Base-by-base conservation (phyloP, 1,284 basidiomycete genomes). In the Phlebopus sp. region DNA sequence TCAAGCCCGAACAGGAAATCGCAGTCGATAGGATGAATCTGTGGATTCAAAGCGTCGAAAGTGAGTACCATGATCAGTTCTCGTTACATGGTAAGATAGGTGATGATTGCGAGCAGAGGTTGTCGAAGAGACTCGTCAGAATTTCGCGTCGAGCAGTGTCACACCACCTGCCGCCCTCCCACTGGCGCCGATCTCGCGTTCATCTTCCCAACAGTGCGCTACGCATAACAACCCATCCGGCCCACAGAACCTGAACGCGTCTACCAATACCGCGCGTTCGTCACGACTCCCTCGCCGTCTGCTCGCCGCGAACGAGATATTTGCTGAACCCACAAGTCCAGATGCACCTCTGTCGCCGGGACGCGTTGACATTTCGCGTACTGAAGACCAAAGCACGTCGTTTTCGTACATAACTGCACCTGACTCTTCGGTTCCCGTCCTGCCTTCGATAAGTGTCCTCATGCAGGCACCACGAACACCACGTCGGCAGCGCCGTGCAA, bases 31-130 rank as follows among this genome's bases (percentile, higher is more conserved):
- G 87, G 46, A 81, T 90, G 81, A 76, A 79, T 1, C 69, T 82
- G 44, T 90, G 87, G 88, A 84, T 88, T 66, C 77, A 78, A 55
- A 86, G 79, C 49, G 84, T 89, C 9, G 86, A 90, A 67, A 84
- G 86, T 90, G 60, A 60, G 86, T 76, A 11, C n/a, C 37, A 1
- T 9, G 18, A 11, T 1, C 42, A 5, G 46, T 45, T 45, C 21
- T 17, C 9, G 48, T 37, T 17, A 15, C 2, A 4, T 37, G 42
- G 7, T 1, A 6, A 55, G 29, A 52, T 56, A 49, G 34, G 54
- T 36, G 32, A 46, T 50, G 27, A 17, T 54, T 45, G 42, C 17
- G 37, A 62, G 48, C 60, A 89, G 86, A 79, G 69, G 85, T 89
- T 17, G 83, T 89, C 8, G 82, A 87, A 59, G 86, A 88, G 56